Evolutionary conservation across 2,329 filamentous ascomycete genomes (phyloP).

Genomic region (Elsinoe fawcettii): DNA sequence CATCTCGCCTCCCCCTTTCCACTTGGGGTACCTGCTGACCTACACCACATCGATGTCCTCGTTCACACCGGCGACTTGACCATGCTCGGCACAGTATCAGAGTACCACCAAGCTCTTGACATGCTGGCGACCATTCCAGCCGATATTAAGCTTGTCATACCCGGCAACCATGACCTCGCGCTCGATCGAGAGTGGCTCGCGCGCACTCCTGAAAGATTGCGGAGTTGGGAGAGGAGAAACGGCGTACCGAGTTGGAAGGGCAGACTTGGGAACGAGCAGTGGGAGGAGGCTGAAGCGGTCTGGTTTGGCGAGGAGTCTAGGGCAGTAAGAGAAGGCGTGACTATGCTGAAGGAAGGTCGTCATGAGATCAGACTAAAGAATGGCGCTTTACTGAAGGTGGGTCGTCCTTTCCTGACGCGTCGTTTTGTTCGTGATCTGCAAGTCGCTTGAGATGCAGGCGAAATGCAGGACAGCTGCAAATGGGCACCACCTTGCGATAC

Average conservation of each 20-base stretch:
- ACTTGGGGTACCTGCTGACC: conserved; percentile 14
- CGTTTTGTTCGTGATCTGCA: too few relatives aligned
- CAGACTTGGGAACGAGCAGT: conserved; percentile 29
- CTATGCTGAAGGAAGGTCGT: conserved; percentile 45
- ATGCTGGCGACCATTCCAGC: conserved; percentile 45
- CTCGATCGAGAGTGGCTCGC: conserved; percentile 41
- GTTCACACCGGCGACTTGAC: conserved; percentile 47
- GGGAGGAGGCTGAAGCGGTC: conserved; percentile 33
- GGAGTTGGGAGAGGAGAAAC: conserved; percentile 2
- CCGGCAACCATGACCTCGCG: conserved; percentile 55
- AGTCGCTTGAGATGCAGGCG: too few relatives aligned
- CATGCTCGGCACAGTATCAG: conserved; percentile 39
- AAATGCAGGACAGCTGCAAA: too few relatives aligned
- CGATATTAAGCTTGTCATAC: conserved; percentile 53
- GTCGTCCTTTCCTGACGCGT: not conserved
- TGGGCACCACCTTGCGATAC: too few relatives aligned
- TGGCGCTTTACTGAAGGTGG: conserved; percentile 39
- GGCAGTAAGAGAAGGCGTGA: conserved; percentile 17
- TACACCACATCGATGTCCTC: conserved; percentile 28
- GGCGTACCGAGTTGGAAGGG: conserved; percentile 14
- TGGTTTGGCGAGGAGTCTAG: conserved; percentile 36
- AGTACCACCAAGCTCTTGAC: conserved; percentile 42
- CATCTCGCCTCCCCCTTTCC: conserved; percentile 23
- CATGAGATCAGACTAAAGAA: conserved; percentile 41
- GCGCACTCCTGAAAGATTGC: not conserved